These are phyloP conservation scores for Hippophae rhamnoides DNA, from an alignment of 306 rosid species.

Conservation along the genomic window DNA sequence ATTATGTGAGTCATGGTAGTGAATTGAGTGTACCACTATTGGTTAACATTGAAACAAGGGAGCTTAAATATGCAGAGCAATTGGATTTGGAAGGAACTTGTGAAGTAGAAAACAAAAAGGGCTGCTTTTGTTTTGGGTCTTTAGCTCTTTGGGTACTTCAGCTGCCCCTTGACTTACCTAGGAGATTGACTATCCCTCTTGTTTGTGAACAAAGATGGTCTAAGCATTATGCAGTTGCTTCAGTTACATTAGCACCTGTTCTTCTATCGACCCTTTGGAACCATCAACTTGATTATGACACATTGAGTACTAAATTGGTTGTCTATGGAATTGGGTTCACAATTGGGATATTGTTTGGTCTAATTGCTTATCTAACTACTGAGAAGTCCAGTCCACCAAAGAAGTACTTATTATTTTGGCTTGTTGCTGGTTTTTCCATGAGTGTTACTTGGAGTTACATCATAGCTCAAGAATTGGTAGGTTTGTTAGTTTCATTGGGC, in stretches of 20 bases:
- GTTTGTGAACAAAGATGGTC: conserved; percentile 70
- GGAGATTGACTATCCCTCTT: conserved; percentile 69
- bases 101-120: conserved; percentile 12
- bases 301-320: conserved; percentile 18
- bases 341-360: conserved; percentile 44
- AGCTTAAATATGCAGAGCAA: conserved; percentile 16
- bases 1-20: conserved; percentile 2
- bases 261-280: conserved; percentile 40
- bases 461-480: conserved; percentile 57
- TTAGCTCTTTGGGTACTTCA: conserved; percentile 31
- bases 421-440: conserved; percentile 62
- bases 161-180: conserved; percentile 62
- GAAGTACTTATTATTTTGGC: conserved; percentile 51
- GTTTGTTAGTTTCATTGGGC: conserved; percentile 53
- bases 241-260: conserved; percentile 67
- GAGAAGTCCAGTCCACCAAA: conserved; percentile 49
- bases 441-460: conserved; percentile 76
- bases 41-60: conserved; percentile 28
- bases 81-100: conserved; percentile 13
- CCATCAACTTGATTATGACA: conserved; percentile 21
- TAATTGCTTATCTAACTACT: conserved; percentile 38
- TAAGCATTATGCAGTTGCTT: conserved; percentile 55
- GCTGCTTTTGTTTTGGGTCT: conserved; percentile 19
- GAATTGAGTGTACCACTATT: conserved; percentile 41
- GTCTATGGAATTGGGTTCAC: conserved; percentile 24